Base-by-base conservation (phyloP, 257 asterid species). In the Orobanche coerulescens region DNA sequence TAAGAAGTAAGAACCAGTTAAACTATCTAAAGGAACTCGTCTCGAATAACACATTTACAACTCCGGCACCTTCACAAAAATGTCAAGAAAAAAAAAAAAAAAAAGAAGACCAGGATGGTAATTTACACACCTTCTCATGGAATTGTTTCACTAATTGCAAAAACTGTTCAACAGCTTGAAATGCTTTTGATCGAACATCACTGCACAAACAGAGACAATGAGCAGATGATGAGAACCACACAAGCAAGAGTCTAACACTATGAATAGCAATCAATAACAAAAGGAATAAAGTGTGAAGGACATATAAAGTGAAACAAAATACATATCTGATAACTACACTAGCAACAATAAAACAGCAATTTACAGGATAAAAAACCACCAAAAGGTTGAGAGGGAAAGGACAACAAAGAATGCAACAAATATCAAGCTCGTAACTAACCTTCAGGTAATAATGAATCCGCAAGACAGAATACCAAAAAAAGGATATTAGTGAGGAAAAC, bases 151-250 rank as follows among this genome's bases (percentile, higher is more conserved):
- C 89, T 74, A 86, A 53, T 67, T 86, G 95, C 86, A 92, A 66
- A 76, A 92, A 92, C 54, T 88, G 98, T 61, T 92, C 98, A 68
- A 86, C 96, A 7, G 95, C 95, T 84, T 86, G 83, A 74, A 84
- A 88, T 65, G 97, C 97, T 77, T 92, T 86, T 46, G 85, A 77
- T 60, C 95, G 88, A 55, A 92, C 97, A 42, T 92, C 95, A 61
- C 98, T 92, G 83, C 43, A 58, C 39, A 70, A 58, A 60, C 42
- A 60, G 48, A 59, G 56, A 72, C 49, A 67, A 44, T 48, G 30
- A 55, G 60, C 31, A 37, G 20, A 33, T 19, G 37, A 62, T 20
- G 44, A 36, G 55, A 25, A 18, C 55, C 24, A 42, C 10, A 62
- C 52, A 23, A 24, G 66, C 30, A 64, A 61, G 66, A 61, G 19